These are phyloP conservation scores for Penicillium subrubescens DNA, from an alignment of 495 filamentous ascomycete species.

Conservation along the genomic window DNA sequence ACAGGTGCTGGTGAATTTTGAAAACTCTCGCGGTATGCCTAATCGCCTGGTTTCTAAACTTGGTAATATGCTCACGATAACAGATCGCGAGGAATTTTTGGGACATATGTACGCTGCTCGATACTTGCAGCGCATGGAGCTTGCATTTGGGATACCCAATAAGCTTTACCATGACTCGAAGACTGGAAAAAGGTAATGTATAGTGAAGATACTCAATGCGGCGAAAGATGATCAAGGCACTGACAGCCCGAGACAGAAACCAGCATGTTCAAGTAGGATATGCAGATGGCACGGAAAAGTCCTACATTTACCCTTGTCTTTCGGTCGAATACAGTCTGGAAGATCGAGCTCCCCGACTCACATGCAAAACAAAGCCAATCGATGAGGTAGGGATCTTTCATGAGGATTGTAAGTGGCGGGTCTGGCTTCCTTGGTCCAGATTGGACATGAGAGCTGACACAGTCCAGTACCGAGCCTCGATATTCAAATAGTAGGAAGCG, in stretches of 20 bases:
- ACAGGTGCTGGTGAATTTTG: slow-evolving; percentile 3
- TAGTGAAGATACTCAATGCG: neutral
- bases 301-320: slow-evolving; percentile 5
- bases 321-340: neutral
- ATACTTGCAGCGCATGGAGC: slow-evolving; percentile 6
- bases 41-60: neutral
- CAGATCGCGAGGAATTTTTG: slow-evolving; percentile 3
- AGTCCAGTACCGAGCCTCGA: neutral
- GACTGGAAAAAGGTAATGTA: neutral
- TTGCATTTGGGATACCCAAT: neutral
- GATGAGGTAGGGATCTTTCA: neutral
- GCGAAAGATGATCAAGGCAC: neutral
- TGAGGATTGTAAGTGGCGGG: neutral
- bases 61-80: neutral
- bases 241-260: neutral
- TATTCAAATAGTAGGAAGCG: neutral
- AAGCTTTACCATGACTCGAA: slow-evolving; percentile 2
- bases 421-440: neutral
- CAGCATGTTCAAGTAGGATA: slow-evolving; percentile 6
- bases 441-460: neutral
- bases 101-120: slow-evolving; percentile 1
- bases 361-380: neutral
- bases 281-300: slow-evolving; percentile 3
- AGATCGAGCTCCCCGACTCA: neutral
- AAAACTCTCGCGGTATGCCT: neutral